A percentile compares a stretch with the other conserved stretches of the same genome.
These are phyloP conservation scores for Benincasa hispida DNA, from an alignment of 306 rosid species.

Conservation along the genomic window DNA sequence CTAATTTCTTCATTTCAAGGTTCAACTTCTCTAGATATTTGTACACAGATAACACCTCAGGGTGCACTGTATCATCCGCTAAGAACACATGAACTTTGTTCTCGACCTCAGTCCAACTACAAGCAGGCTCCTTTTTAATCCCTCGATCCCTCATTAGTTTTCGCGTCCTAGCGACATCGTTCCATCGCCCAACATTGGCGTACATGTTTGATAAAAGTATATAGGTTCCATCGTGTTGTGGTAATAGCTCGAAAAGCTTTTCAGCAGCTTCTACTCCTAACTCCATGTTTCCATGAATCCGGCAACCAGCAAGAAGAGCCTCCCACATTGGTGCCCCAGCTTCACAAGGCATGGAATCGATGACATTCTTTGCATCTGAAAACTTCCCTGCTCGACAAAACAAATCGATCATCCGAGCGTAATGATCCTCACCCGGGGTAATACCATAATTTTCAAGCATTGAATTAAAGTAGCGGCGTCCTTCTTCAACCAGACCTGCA, in stretches of 20 bases:
- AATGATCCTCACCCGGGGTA: constrained; percentile 12
- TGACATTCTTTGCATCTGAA: constrained; percentile 6
- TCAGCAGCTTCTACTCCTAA: constrained; percentile 7
- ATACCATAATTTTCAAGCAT: constrained; percentile 2
- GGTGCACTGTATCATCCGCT: constrained; percentile 10
- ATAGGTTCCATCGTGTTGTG: constrained; percentile 11
- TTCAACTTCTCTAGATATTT: background rate
- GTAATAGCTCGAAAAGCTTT: constrained; percentile 3
- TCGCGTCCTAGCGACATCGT: constrained; percentile 6
- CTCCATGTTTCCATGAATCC: constrained; percentile 11
- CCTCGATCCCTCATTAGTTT: constrained; percentile 12
- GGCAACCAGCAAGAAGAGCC: constrained; percentile 14
- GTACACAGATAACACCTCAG: constrained; percentile 4
- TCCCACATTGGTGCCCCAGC: constrained; percentile 11
- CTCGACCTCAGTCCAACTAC: constrained; percentile 14
- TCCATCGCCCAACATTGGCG: constrained; percentile 9
- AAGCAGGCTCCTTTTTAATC: constrained; percentile 11
- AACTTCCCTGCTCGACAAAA: constrained; percentile 12
- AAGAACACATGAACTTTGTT: constrained; percentile 15
- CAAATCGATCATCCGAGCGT: constrained; percentile 12
- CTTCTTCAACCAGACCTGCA: constrained; percentile 10
- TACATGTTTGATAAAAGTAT: constrained; percentile 10
- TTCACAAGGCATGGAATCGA: constrained; percentile 8
- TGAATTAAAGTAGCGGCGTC: constrained; percentile 3
- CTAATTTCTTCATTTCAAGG: constrained; percentile 13